Evolutionary conservation across 2,329 filamentous ascomycete species (phyloP).

Genomic region (Phialocephala sp.): DNA sequence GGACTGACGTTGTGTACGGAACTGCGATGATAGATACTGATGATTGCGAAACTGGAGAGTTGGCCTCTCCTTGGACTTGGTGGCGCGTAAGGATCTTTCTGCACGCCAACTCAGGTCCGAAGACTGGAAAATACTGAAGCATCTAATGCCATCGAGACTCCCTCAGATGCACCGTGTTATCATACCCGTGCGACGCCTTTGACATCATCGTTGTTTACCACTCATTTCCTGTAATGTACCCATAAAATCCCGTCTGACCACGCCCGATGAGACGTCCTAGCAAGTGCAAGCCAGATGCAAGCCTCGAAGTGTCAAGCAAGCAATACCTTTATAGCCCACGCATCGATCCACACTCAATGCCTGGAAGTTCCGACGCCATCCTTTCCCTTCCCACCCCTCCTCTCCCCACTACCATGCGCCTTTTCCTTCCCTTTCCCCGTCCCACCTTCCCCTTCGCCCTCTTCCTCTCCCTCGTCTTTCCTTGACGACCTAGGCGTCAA

Average conservation of each 20-base stretch:
- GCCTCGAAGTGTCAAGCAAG: conserved; percentile 1
- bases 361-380: conserved; percentile 8
- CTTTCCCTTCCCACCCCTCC: conserved; percentile 9
- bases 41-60: conserved; percentile 12
- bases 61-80: conserved; percentile 4
- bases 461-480: background rate
- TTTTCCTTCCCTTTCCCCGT: conserved; percentile 7
- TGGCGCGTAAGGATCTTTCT: conserved; percentile 6
- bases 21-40: conserved; percentile 9
- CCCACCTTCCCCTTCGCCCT: background rate
- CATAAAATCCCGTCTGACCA: background rate
- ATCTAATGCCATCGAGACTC: conserved; percentile 11
- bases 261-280: background rate
- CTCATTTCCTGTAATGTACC: background rate
- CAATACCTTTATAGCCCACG: background rate
- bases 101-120: background rate
- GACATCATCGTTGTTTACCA: background rate
- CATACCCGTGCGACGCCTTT: background rate
- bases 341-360: background rate
- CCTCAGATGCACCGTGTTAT: conserved; percentile 2
- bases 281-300: background rate
- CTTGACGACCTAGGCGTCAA: conserved; percentile 74
- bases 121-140: conserved; percentile 9
- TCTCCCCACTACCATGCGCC: background rate
- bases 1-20: conserved; percentile 1